Percentiles rank a stretch among this genome's conserved stretches.
phyloP scores from a whole-genome alignment of 371 early-diverging fungal species.

The Mucor ambiguus region DNA sequence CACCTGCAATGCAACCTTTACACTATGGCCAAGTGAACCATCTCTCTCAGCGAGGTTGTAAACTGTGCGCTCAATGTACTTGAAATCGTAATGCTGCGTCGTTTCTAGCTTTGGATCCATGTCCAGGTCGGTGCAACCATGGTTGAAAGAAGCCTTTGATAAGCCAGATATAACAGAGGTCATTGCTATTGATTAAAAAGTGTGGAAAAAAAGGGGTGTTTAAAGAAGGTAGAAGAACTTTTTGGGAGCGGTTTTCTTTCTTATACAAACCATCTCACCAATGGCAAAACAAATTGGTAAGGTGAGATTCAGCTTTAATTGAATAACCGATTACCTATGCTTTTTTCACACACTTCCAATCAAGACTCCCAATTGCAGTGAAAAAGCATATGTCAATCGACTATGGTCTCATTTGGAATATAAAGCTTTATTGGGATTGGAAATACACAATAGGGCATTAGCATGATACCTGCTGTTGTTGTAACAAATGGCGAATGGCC shows the following conservation, averaged over 20 bases:
- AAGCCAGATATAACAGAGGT: conserved; percentile 9
- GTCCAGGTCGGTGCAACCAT: conserved; percentile 36
- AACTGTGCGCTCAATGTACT: conserved; percentile 44
- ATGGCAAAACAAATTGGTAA: background rate
- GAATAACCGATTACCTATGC: background rate
- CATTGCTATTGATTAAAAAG: background rate
- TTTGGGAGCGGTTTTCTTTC: background rate
- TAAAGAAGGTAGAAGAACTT: conserved; percentile 2
- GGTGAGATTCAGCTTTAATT: background rate
- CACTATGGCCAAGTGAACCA: conserved; percentile 39
- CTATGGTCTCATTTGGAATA: background rate
- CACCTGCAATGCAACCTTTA: conserved; percentile 57
- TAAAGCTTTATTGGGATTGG: background rate
- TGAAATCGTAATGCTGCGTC: conserved; percentile 40
- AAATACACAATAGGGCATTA: background rate
- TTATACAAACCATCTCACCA: background rate
- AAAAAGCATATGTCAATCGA: background rate
- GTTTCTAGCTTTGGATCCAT: conserved; percentile 39
- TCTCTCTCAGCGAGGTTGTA: conserved; percentile 43
- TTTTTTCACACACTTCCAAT: background rate
- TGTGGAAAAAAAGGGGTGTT: background rate
- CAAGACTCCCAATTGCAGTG: background rate
- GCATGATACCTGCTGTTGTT: background rate
- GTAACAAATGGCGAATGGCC: conserved; percentile 35
- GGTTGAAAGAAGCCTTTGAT: conserved; percentile 11